phyloP scores from a whole-genome alignment of 2,329 filamentous ascomycete species.

The Stagonosporopsis vannaccii region DNA sequence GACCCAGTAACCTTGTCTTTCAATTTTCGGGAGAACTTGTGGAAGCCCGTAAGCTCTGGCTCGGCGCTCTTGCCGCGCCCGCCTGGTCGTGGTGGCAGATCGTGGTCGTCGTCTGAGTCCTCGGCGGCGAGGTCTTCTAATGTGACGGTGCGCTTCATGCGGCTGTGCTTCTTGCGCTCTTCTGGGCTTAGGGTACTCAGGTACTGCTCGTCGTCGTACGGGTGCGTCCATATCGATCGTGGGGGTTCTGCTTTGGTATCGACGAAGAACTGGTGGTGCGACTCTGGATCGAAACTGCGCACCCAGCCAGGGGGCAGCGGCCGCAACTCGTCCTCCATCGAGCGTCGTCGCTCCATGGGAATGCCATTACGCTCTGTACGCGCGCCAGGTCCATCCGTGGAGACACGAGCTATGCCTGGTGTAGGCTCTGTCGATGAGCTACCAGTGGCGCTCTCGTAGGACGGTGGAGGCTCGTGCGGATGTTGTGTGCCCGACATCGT shows the following conservation, averaged over 20 bases:
- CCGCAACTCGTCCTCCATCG: constrained; percentile 68
- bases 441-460: constrained; percentile 42
- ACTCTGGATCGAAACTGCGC: constrained; percentile 61
- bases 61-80: constrained; percentile 12
- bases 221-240: constrained; percentile 67
- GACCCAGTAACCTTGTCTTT: constrained; percentile 67
- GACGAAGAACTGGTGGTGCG: constrained; percentile 69
- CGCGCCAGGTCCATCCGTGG: constrained; percentile 39
- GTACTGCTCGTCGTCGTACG: constrained; percentile 66
- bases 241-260: constrained; percentile 63
- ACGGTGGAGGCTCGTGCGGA: constrained; percentile 42
- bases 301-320: constrained; percentile 65
- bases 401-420: constrained; percentile 35
- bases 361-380: constrained; percentile 60
- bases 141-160: constrained; percentile 47
- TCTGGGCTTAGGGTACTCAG: constrained; percentile 56
- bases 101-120: constrained; percentile 42
- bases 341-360: constrained; percentile 59
- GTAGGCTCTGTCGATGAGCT: constrained; percentile 32
- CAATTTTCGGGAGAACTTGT: constrained; percentile 62
- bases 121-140: constrained; percentile 57
- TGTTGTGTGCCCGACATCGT: constrained; percentile 16
- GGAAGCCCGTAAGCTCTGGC: constrained; percentile 45
- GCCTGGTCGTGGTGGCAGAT: constrained; percentile 14
- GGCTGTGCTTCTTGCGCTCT: constrained; percentile 59